phyloP scores from a whole-genome alignment of 1,284 basidiomycete species.

The Ganoderma leucocontextum region DNA sequence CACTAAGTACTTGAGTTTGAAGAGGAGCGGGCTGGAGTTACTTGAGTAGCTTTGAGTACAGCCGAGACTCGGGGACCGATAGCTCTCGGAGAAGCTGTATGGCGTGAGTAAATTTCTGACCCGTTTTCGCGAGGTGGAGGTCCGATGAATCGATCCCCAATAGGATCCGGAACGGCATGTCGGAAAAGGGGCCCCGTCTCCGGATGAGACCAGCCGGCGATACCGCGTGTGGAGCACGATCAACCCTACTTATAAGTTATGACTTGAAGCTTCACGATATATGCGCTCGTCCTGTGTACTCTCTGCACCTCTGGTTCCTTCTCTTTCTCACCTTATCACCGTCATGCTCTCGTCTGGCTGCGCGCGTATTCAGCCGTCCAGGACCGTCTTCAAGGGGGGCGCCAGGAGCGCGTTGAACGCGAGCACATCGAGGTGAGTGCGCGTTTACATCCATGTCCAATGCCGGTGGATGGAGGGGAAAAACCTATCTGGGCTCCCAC shows the following conservation, averaged over 20 bases:
- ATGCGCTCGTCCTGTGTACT: background rate
- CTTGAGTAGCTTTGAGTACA: background rate
- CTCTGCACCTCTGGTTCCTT: background rate
- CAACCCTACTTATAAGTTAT: too few species aligned
- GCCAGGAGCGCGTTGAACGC: slow-evolving; percentile 8
- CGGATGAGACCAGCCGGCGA: background rate
- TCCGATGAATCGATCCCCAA: background rate
- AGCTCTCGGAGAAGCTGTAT: background rate
- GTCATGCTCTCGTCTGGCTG: slow-evolving; percentile 16
- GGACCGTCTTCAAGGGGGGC: slow-evolving; percentile 10
- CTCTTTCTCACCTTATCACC: background rate
- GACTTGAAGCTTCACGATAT: background rate
- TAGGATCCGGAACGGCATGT: background rate
- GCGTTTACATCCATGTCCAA: background rate
- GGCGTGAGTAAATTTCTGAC: background rate
- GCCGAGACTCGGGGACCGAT: background rate
- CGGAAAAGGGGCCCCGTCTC: slow-evolving; percentile 5
- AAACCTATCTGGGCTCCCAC: background rate
- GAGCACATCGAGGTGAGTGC: slow-evolving; percentile 21
- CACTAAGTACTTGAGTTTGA: background rate
- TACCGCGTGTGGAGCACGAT: background rate
- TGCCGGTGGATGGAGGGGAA: background rate
- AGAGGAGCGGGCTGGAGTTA: background rate
- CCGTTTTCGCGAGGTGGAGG: background rate
- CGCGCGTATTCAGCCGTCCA: slow-evolving; percentile 19